Evolutionary conservation across 2,329 filamentous ascomycete genomes (phyloP).

Genomic region (Lachnellula occidentalis): DNA sequence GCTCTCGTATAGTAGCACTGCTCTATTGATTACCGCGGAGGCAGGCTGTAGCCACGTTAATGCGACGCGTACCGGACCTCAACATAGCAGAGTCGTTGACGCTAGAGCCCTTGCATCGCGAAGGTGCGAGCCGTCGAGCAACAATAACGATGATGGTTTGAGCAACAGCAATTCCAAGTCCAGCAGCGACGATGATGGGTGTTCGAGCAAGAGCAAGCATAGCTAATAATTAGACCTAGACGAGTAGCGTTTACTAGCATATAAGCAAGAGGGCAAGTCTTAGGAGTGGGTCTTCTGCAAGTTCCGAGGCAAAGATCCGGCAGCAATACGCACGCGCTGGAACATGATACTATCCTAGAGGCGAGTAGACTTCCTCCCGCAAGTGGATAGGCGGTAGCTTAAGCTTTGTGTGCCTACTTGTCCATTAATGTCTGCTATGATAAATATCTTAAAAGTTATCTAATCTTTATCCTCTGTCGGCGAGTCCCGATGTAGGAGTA

Average conservation of each 20-base stretch:
- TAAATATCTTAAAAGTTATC: neutral
- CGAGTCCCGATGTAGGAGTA: neutral
- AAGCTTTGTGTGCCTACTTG: neutral
- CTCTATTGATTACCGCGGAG: too few species aligned
- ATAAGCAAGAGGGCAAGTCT: conserved; percentile 13
- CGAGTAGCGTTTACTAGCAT: conserved; percentile 15
- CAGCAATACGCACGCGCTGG: conserved; percentile 11
- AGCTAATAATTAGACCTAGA: conserved; percentile 6
- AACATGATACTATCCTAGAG: conserved; percentile 5
- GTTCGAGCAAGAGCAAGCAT: conserved; percentile 12
- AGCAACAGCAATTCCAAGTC: neutral
- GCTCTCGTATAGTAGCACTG: too few species aligned
- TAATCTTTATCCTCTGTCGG: neutral
- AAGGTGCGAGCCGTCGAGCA: conserved; percentile 12
- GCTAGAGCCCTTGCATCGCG: conserved; percentile 8
- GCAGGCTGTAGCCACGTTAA: too few species aligned
- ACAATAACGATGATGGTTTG: conserved; percentile 12
- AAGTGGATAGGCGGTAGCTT: neutral
- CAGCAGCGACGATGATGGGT: conserved; percentile 8
- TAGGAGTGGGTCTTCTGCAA: conserved; percentile 14
- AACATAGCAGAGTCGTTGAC: neutral
- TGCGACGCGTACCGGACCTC: too few species aligned
- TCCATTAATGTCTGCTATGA: neutral
- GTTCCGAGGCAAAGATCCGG: conserved; percentile 7
- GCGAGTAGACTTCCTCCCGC: conserved; percentile 4